These are phyloP conservation scores for Ustilago shanxiensis DNA, from an alignment of 1,284 basidiomycete species.

Conservation along the genomic window DNA sequence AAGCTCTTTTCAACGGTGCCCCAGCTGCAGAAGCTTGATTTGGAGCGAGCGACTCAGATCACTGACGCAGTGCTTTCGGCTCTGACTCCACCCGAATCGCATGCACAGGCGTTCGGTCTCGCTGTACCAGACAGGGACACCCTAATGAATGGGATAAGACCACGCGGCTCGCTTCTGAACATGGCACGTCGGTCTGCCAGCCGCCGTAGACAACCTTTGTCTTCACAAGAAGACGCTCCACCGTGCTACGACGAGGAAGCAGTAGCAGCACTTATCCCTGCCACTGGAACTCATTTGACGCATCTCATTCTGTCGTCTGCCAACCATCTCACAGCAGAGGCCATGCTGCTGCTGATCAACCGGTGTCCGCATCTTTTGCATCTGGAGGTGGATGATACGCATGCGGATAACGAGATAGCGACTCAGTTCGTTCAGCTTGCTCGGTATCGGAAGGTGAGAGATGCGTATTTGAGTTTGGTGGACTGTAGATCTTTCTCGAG, in stretches of 20 bases:
- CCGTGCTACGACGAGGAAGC: slow-evolving; percentile 37
- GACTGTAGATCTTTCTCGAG: slow-evolving; percentile 56
- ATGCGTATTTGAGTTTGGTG: slow-evolving; percentile 53
- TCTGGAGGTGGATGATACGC: slow-evolving; percentile 60
- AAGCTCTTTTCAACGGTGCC: slow-evolving; percentile 80
- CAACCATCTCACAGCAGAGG: slow-evolving; percentile 31
- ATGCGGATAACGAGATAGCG: slow-evolving; percentile 46
- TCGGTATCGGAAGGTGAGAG: slow-evolving; percentile 39
- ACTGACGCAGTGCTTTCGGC: slow-evolving; percentile 79
- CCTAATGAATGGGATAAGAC: slow-evolving; percentile 26
- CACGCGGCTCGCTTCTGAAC: slow-evolving; percentile 30
- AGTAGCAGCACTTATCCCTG: slow-evolving; percentile 42
- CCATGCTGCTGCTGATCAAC: slow-evolving; percentile 48
- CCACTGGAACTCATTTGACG: slow-evolving; percentile 78
- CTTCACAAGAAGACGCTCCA: slow-evolving; percentile 13
- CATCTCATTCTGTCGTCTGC: slow-evolving; percentile 78
- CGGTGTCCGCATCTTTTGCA: slow-evolving; percentile 52
- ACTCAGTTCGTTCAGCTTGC: slow-evolving; percentile 52
- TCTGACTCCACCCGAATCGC: slow-evolving; percentile 75
- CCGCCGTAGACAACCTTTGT: slow-evolving; percentile 25
- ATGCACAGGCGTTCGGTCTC: slow-evolving; percentile 39
- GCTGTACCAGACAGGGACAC: slow-evolving; percentile 33
- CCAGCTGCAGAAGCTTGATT: slow-evolving; percentile 80
- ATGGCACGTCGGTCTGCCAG: slow-evolving; percentile 39
- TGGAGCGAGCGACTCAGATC: slow-evolving; percentile 84